Evolutionary conservation across 2,329 filamentous ascomycete species (phyloP), one percentile per base, ranked within the genome.

Genomic region (Lachnellula occidentalis): DNA sequence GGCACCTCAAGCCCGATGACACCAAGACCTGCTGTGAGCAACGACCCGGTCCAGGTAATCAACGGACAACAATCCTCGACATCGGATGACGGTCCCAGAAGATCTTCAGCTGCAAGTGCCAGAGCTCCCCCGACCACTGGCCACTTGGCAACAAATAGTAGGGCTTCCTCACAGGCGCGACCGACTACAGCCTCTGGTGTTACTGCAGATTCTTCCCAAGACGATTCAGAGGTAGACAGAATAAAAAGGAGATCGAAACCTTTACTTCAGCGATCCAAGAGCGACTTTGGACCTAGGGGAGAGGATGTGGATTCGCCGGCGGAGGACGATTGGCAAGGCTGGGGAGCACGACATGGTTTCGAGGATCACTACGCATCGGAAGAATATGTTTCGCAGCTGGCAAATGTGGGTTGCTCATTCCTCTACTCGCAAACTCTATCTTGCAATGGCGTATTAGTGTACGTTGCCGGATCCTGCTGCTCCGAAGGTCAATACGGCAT

Each of bases 291-390:
- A 39, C 73, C 77, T 22, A 61, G 67, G 56, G 71, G 72, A 54
- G 74, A 74, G 46, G 65, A 67, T 41, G 31, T 43, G 39, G 60
- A 65, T 34, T 59, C 56, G 17, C 48, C 58, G 36, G 48, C 51
- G 19, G 65, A 67, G 19, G 61, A 64, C 15, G 63, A 66, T 12
- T 58, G 58, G 48, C 61, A 66, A 53, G 65, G 63, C 51, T 70
- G 67, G 67, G 68, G 68, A 43, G 66, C 68, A 75, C 77, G 86
- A 55, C 86, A 90, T 73, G 86, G 86, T 50, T 89, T 86, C 79
- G 85, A 88, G 62, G 82, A 85, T 60, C 85, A 88, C 69, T 83
- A 88, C 68, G 82, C 82, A 55, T 87, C 82, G 12, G 82, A 83
- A 58, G 85, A 88, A 70, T 87, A 87, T 69, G 79, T 87, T 58